phyloP scores from a whole-genome alignment of 805 yeast genomes.

The Candida nanaspora region DNA sequence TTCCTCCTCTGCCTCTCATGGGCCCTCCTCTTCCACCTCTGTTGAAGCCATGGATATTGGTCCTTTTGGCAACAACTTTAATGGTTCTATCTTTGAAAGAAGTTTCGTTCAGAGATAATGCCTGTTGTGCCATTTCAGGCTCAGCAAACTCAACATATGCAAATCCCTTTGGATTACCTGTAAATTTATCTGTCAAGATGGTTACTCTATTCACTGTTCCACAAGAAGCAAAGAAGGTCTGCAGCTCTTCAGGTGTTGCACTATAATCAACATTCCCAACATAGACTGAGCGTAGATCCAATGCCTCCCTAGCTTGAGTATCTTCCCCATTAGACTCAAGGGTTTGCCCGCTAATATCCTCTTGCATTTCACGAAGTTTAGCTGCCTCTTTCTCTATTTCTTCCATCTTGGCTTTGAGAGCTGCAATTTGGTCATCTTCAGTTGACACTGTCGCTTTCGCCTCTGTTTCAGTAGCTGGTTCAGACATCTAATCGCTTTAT shows the following conservation, averaged over 20 bases:
- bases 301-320: slow-evolving; percentile 41
- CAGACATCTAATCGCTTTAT: too few relatives aligned
- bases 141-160: slow-evolving; percentile 83
- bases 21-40: slow-evolving; percentile 38
- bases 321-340: slow-evolving; percentile 5
- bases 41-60: slow-evolving; percentile 70
- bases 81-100: slow-evolving; percentile 62
- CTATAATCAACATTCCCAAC: slow-evolving; percentile 83
- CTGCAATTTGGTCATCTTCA: slow-evolving; percentile 22
- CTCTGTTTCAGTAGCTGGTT: neutral
- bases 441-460: neutral
- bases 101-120: slow-evolving; percentile 59
- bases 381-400: slow-evolving; percentile 61
- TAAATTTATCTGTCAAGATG: slow-evolving; percentile 59
- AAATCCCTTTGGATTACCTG: slow-evolving; percentile 82
- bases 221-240: slow-evolving; percentile 58
- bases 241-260: slow-evolving; percentile 72
- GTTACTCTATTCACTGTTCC: slow-evolving; percentile 79
- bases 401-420: slow-evolving; percentile 37
- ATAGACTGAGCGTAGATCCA: slow-evolving; percentile 71
- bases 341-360: slow-evolving; percentile 12
- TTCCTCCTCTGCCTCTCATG: slow-evolving; percentile 15
- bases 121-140: slow-evolving; percentile 54
- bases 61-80: slow-evolving; percentile 71
- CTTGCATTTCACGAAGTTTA: slow-evolving; percentile 52